Percentiles rank a stretch among this genome's conserved stretches.
These are phyloP conservation scores for Talaromyces sp. DNA, from an alignment of 2,329 filamentous ascomycete genomes.

Conservation along the genomic window DNA sequence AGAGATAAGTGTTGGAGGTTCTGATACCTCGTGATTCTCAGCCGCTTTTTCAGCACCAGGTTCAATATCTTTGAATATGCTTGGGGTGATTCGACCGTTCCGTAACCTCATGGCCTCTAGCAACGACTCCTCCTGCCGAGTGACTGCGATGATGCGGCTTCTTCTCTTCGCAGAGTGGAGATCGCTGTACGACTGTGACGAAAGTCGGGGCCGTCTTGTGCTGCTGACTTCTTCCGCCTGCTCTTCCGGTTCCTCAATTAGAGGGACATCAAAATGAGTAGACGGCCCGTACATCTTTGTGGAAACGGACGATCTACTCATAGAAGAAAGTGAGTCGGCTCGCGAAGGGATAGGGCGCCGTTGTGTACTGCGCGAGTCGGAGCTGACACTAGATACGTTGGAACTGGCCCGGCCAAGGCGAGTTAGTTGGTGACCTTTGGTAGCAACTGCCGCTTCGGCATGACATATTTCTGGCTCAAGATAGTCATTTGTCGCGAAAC, in stretches of 20 bases:
- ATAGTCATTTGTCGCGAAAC: slow-evolving; percentile 39
- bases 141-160: slow-evolving; percentile 52
- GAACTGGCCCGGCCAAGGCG: slow-evolving; percentile 27
- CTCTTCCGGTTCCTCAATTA: slow-evolving; percentile 32
- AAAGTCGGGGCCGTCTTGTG: not conserved
- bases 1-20: slow-evolving; percentile 30
- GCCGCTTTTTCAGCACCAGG: slow-evolving; percentile 24
- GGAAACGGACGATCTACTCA: slow-evolving; percentile 25
- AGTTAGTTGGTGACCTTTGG: slow-evolving; percentile 26
- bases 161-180: slow-evolving; percentile 30
- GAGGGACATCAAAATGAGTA: slow-evolving; percentile 32
- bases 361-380: slow-evolving; percentile 17
- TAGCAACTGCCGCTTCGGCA: slow-evolving; percentile 37
- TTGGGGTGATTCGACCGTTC: slow-evolving; percentile 46
- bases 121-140: slow-evolving; percentile 51
- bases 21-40: slow-evolving; percentile 29
- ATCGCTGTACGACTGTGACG: not conserved
- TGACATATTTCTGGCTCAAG: slow-evolving; percentile 44
- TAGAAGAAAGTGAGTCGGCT: slow-evolving; percentile 29
- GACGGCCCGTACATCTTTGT: slow-evolving; percentile 27
- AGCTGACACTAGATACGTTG: slow-evolving; percentile 24
- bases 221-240: slow-evolving; percentile 4
- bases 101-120: slow-evolving; percentile 51
- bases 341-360: slow-evolving; percentile 19
- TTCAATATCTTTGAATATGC: slow-evolving; percentile 32